Conservation (phyloP, 163 green algal genomes). For the Trebouxia gelatinosa region DNA sequence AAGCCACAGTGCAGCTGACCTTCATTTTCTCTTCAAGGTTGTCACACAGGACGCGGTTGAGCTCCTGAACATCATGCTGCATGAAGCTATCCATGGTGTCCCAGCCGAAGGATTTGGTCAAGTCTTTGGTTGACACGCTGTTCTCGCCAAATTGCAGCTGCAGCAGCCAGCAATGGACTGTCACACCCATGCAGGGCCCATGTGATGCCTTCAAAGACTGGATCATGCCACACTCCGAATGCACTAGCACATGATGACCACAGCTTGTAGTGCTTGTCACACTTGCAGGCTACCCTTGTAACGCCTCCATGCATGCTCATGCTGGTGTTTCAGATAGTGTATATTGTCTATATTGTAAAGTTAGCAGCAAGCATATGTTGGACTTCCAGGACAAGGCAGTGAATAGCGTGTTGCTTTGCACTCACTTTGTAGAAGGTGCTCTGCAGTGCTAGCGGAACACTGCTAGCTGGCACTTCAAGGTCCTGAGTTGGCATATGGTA, state of each 20-base stretch:
- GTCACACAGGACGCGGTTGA: slow-evolving; percentile 96
- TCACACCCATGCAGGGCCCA: too few species aligned
- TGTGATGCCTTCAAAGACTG: too few species aligned
- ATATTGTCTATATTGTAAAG: too few species aligned
- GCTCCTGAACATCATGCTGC: slow-evolving; percentile 97
- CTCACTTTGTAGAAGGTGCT: slow-evolving; percentile 89
- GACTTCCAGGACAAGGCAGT: too few species aligned
- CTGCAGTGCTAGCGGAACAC: slow-evolving; percentile 94
- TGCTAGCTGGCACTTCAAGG: slow-evolving; percentile 68
- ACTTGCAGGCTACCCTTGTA: too few species aligned
- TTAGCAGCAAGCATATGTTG: too few species aligned
- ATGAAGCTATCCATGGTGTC: slow-evolving; percentile 90
- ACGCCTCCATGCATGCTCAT: too few species aligned
- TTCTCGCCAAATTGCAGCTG: slow-evolving; percentile 85
- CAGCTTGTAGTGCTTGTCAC: too few species aligned
- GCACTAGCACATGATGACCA: too few species aligned
- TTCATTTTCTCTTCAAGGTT: slow-evolving; percentile 99
- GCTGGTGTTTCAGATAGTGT: too few species aligned
- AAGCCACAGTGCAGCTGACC: slow-evolving; percentile 48
- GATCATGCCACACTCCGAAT: too few species aligned
- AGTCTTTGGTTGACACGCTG: slow-evolving; percentile 90
- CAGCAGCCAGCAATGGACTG: slow-evolving; percentile 12
- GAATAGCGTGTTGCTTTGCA: background rate
- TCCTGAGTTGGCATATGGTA: slow-evolving; percentile 97
- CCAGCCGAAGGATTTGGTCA: slow-evolving; percentile 98